Conservation (phyloP, 495 filamentous ascomycete genomes). For the Podospora conica region DNA sequence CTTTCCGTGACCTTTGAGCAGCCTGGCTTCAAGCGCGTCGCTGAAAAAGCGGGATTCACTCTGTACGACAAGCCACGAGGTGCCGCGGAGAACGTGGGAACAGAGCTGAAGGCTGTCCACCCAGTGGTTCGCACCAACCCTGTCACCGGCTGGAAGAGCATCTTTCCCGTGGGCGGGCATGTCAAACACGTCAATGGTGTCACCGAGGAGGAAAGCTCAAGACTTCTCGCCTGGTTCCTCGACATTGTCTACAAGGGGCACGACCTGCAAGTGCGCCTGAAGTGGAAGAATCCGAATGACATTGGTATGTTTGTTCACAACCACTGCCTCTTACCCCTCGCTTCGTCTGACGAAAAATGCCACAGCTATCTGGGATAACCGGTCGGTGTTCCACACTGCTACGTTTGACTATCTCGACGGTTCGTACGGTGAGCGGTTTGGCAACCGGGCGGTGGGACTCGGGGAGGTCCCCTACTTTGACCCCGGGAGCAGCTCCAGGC, state of each 20-base stretch:
- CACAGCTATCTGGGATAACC: slow-evolving; percentile 71
- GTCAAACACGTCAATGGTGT: slow-evolving; percentile 60
- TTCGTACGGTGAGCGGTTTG: slow-evolving; percentile 50
- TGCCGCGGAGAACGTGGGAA: slow-evolving; percentile 57
- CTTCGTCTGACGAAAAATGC: neutral
- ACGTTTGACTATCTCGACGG: slow-evolving; percentile 58
- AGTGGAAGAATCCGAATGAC: slow-evolving; percentile 57
- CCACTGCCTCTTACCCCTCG: neutral
- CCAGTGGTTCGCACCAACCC: slow-evolving; percentile 72
- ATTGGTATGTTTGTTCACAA: slow-evolving; percentile 34
- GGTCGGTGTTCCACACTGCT: slow-evolving; percentile 59
- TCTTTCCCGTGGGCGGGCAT: slow-evolving; percentile 61
- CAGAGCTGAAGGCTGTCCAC: slow-evolving; percentile 54
- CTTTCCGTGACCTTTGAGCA: slow-evolving; percentile 61
- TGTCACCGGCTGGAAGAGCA: slow-evolving; percentile 68
- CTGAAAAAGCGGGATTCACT: slow-evolving; percentile 47
- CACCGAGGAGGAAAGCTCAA: slow-evolving; percentile 52
- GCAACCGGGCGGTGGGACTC: slow-evolving; percentile 56
- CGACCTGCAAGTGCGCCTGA: slow-evolving; percentile 63
- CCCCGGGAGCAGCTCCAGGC: slow-evolving; percentile 49
- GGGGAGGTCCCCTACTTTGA: slow-evolving; percentile 64
- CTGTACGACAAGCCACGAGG: slow-evolving; percentile 55
- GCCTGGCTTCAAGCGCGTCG: slow-evolving; percentile 49
- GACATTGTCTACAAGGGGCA: slow-evolving; percentile 63
- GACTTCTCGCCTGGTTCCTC: slow-evolving; percentile 53